Conservation (phyloP, 2,329 filamentous ascomycete species). For the Trichoderma aggressivum region DNA sequence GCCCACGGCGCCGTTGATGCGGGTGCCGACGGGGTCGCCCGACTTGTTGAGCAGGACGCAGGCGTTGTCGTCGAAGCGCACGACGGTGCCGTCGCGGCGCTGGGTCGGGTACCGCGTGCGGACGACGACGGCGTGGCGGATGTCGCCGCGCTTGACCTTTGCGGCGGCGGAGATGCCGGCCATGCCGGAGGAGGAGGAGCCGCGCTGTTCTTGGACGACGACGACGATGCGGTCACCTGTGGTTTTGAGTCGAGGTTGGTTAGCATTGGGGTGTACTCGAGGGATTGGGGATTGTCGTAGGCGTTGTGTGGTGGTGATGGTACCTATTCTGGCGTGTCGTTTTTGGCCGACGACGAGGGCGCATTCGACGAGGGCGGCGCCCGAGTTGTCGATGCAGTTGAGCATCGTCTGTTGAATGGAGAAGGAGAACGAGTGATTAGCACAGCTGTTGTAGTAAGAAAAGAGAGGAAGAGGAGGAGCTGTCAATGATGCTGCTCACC, state of each 20-base stretch:
- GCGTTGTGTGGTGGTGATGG: background rate
- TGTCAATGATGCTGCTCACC: conserved; percentile 41
- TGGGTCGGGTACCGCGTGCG: conserved; percentile 85
- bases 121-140: conserved; percentile 92
- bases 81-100: conserved; percentile 80
- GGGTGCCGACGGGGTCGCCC: conserved; percentile 89
- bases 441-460: background rate
- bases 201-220: conserved; percentile 94
- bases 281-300: background rate
- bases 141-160: conserved; percentile 94
- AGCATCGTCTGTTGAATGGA: conserved; percentile 70
- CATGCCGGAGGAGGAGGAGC: conserved; percentile 67
- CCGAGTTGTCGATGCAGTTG: conserved; percentile 99
- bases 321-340: conserved; percentile 83
- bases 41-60: conserved; percentile 97
- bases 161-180: conserved; percentile 72
- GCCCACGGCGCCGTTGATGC: conserved; percentile 89
- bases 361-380: conserved; percentile 95
- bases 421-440: background rate
- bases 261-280: background rate
- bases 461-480: too few species aligned
- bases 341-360: conserved; percentile 90
- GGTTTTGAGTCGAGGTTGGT: conserved; percentile 13
- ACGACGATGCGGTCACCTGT: conserved; percentile 94
- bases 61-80: conserved; percentile 96